phyloP scores from a whole-genome alignment of 1,139 yeast genomes.

The Yamadazyma oceani region DNA sequence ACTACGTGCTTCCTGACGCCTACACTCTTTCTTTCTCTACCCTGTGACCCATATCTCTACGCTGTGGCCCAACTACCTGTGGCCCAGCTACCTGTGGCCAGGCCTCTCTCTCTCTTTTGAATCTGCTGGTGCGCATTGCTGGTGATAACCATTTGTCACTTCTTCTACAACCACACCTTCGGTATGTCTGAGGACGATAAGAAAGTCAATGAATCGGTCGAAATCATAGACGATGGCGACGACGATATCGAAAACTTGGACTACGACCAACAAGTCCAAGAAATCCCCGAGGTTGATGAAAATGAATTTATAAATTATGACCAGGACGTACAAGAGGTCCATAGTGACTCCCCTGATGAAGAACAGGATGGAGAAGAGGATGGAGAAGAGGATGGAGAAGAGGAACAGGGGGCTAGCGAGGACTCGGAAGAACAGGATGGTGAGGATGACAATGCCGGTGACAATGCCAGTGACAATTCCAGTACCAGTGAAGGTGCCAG shows the following conservation, averaged over 20 bases:
- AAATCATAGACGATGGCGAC: slow-evolving; percentile 8
- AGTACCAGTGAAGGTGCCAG: slow-evolving; percentile 1
- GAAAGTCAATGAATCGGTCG: slow-evolving; percentile 1
- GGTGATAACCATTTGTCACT: too few species aligned
- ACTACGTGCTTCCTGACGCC: too few species aligned
- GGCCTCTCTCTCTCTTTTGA: too few species aligned
- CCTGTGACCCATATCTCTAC: too few species aligned
- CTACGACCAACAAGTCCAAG: not conserved
- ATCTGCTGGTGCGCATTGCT: too few species aligned
- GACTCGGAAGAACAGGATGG: slow-evolving; percentile 5
- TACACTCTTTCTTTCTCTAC: too few species aligned
- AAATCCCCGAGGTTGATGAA: not conserved
- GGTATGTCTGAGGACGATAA: too few species aligned
- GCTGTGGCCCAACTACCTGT: too few species aligned
- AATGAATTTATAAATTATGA: slow-evolving; percentile 1
- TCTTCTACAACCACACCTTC: too few species aligned
- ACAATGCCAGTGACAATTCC: not conserved
- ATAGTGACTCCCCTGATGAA: slow-evolving; percentile 1
- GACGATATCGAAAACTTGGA: slow-evolving; percentile 13
- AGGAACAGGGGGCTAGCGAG: too few species aligned
- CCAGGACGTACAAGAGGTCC: slow-evolving; percentile 1
- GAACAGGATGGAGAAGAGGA: slow-evolving; percentile 4
- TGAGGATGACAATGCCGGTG: slow-evolving; percentile 4
- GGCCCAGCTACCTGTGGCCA: too few species aligned
- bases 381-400: slow-evolving; percentile 4